phyloP scores from a whole-genome alignment of 768 basidiomycete species.

The Podaxis sp. region DNA sequence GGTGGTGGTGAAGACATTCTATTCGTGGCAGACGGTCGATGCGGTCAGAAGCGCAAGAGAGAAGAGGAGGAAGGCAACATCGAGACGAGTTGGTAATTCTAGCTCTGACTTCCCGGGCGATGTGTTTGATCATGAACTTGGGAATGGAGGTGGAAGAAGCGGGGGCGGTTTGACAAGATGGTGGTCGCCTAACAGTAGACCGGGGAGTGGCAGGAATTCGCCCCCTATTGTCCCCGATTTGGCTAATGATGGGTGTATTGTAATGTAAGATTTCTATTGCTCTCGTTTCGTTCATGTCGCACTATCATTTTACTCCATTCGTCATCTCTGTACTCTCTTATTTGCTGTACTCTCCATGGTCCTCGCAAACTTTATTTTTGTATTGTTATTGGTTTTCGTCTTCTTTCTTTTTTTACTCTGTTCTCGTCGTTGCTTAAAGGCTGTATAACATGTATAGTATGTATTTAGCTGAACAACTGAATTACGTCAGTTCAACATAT shows the following conservation, averaged over 20 bases:
- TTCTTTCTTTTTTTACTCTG: background rate
- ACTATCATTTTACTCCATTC: background rate
- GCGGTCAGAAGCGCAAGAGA: conserved; percentile 63
- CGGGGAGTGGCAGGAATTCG: conserved; percentile 42
- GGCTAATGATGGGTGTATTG: conserved; percentile 59
- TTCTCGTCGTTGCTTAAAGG: background rate
- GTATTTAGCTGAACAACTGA: background rate
- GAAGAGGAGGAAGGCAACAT: conserved; percentile 53
- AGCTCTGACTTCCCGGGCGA: conserved; percentile 19
- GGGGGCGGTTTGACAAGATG: conserved; percentile 30
- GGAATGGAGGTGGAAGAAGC: conserved; percentile 16
- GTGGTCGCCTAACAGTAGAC: conserved; percentile 54
- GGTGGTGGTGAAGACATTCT: conserved; percentile 80
- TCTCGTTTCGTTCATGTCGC: conserved; percentile 8
- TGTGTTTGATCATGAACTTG: conserved; percentile 28
- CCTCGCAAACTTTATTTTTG: background rate
- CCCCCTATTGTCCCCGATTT: conserved; percentile 41
- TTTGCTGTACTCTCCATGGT: background rate
- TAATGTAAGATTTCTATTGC: conserved; percentile 48
- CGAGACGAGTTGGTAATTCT: conserved; percentile 39
- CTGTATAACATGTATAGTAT: background rate
- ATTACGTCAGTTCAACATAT: background rate
- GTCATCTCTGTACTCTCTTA: background rate
- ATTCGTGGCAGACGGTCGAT: conserved; percentile 84
- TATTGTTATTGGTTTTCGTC: background rate